Base-by-base conservation (phyloP, 345 rosid species). In the Gossypium stocksii region DNA sequence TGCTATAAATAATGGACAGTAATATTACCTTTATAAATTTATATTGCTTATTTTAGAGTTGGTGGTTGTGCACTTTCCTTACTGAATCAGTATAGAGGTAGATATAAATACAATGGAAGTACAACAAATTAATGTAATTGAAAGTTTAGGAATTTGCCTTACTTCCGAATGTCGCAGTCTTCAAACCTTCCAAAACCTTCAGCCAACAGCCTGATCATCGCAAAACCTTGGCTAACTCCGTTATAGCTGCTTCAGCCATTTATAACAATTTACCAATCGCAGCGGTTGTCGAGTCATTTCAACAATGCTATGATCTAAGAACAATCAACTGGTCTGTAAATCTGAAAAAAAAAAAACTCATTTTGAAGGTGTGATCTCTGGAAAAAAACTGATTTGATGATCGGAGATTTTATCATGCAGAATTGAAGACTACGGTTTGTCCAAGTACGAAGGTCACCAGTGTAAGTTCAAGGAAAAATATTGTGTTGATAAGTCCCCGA, bases 401-500 rank as follows among this genome's bases (percentile, higher is more conserved):
- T 60, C 2, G 64, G 64, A 60, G 64, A 27, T 27, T 25, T 23
- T 4, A 60, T 60, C 15, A 25, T 25, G 64, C 15, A 25, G 41
- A 14, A 60, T 17, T 27, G 43, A 60, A 60, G 64, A 60, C 64
- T 5, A 60, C 16, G 2, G 64, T 60, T 60, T 60, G 38, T 60
- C 64, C 64, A 25, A 60, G 64, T 14, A 60, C 41, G 9, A 60
- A 60, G 15, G 64, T 60, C 7, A 25, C 64, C 64, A 60, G 13
- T 2, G 64, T 10, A 66, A 92, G 94, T 79, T 92, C 84, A 19
- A 94, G 78, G 87, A 89, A 94, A 85, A 94, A 94, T 80, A 94
- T 94, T 38, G 98, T 90, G 83, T 81, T 88, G 53, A 94, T 77
- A 34, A 94, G 87, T 72, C 77, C 89, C 19, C 98, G 83, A 79